These are phyloP conservation scores for Iberis amara DNA, from an alignment of 441 rosid genomes.

Conservation along the genomic window DNA sequence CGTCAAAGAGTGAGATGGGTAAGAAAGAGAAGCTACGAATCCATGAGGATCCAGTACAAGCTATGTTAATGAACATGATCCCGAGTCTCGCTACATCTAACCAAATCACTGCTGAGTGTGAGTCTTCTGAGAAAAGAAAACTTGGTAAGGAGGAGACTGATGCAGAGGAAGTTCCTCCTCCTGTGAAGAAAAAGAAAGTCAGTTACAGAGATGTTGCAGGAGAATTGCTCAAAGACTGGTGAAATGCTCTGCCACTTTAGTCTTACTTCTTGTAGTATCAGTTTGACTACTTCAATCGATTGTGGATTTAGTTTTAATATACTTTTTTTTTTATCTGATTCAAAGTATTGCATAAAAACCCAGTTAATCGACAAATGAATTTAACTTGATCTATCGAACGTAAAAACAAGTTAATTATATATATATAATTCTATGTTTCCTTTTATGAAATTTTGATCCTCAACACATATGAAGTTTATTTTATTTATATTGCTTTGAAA, in stretches of 20 bases:
- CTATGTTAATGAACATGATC: constrained; percentile 76
- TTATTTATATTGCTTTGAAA: no score
- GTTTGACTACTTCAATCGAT: no score
- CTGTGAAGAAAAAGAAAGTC: constrained; percentile 72
- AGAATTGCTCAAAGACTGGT: constrained; percentile 62
- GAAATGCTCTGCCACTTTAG: not conserved
- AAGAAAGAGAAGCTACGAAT: constrained; percentile 30
- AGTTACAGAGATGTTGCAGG: constrained; percentile 71
- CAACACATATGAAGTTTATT: no score
- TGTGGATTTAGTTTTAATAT: no score
- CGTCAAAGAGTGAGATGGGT: constrained; percentile 20
- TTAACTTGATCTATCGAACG: no score
- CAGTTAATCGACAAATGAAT: no score
- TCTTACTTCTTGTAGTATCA: no score
- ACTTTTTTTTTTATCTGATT: no score
- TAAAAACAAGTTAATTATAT: no score
- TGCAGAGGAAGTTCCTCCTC: constrained; percentile 22
- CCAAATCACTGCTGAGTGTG: constrained; percentile 10
- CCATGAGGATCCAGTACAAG: constrained; percentile 67
- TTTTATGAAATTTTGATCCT: no score
- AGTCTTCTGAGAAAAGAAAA: constrained; percentile 23
- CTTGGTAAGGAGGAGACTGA: constrained; percentile 13
- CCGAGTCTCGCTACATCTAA: constrained; percentile 57
- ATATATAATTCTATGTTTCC: no score
- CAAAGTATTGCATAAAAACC: no score